Evolutionary conservation across 192 early-diverging fungal species (phyloP).

Genomic region (Backusella macrospora): DNA sequence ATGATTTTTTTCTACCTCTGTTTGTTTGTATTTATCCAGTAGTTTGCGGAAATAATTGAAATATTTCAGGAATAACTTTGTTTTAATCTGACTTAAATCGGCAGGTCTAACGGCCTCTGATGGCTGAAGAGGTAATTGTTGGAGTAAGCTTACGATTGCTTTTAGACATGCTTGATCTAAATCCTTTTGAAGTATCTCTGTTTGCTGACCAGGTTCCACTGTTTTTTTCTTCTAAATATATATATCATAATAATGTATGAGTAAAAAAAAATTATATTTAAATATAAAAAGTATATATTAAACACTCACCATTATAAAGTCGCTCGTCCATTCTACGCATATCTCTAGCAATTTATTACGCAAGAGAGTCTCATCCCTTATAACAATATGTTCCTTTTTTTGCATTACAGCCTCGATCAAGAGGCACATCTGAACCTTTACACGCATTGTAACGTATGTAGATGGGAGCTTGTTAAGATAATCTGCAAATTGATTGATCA

Average conservation of each 20-base stretch:
- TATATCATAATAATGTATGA: neutral
- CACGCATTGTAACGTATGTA: conserved; percentile 52
- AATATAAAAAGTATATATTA: neutral
- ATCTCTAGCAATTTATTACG: conserved; percentile 69
- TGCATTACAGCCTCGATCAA: conserved; percentile 67
- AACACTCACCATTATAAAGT: conserved; percentile 49
- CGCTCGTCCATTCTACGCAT: conserved; percentile 74
- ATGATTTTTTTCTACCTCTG: conserved; percentile 40
- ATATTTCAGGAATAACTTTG: conserved; percentile 66
- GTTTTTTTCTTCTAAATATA: neutral
- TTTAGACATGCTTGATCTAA: conserved; percentile 78
- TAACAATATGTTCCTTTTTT: conserved; percentile 72
- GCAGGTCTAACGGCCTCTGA: conserved; percentile 51
- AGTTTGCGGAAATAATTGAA: conserved; percentile 77
- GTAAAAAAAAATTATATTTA: conserved; percentile 4
- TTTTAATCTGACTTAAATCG: conserved; percentile 59
- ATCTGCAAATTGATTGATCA: conserved; percentile 64
- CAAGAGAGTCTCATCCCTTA: conserved; percentile 69
- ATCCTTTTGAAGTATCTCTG: conserved; percentile 67
- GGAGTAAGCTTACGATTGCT: conserved; percentile 65
- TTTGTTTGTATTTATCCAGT: conserved; percentile 57
- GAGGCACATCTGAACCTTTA: conserved; percentile 75
- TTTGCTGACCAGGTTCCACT: conserved; percentile 34
- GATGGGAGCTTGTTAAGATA: conserved; percentile 65
- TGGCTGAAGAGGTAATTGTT: conserved; percentile 71